Evolutionary conservation across 768 basidiomycete species (phyloP).

Genomic region (Pleurotus eryngii): DNA sequence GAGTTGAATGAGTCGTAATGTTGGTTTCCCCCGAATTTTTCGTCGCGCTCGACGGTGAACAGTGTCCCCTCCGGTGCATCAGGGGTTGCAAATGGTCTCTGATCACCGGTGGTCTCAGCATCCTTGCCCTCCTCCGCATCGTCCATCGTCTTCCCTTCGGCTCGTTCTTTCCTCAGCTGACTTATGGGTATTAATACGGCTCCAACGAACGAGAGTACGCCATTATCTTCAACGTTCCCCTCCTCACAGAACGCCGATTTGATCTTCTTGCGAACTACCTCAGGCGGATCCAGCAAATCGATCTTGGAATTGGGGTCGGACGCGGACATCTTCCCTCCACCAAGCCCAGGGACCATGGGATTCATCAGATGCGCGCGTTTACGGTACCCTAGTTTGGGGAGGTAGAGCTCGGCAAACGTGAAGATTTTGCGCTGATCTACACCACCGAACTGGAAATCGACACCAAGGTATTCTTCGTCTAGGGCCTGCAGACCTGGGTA

Average conservation of each 20-base stretch:
- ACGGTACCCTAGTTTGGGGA: constrained; percentile 87
- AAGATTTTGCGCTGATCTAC: constrained; percentile 99
- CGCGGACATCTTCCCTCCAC: constrained; percentile 96
- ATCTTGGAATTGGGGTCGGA: constrained; percentile 98
- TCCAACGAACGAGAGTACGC: constrained; percentile 78
- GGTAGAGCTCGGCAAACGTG: constrained; percentile 94
- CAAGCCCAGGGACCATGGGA: constrained; percentile 91
- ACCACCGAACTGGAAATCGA: constrained; percentile 98
- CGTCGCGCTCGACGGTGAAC: constrained; percentile 74
- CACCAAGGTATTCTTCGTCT: constrained; percentile 94
- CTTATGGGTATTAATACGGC: constrained; percentile 89
- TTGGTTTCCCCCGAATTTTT: constrained; percentile 75
- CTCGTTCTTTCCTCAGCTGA: constrained; percentile 63
- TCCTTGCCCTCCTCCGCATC: constrained; percentile 31
- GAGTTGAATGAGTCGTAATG: constrained; percentile 70
- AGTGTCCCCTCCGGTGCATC: constrained; percentile 80
- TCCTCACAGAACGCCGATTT: constrained; percentile 93
- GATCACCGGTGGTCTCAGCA: constrained; percentile 35
- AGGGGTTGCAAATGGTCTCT: constrained; percentile 58
- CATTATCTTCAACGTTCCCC: constrained; percentile 85
- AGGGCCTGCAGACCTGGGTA: constrained; percentile 97
- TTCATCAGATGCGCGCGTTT: constrained; percentile 99
- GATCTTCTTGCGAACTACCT: constrained; percentile 83
- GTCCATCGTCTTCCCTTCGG: constrained; percentile 46
- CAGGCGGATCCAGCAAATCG: constrained; percentile 90